Conservation (phyloP, 73 alveolate species). For the Paramecium tetraurelia region DNA sequence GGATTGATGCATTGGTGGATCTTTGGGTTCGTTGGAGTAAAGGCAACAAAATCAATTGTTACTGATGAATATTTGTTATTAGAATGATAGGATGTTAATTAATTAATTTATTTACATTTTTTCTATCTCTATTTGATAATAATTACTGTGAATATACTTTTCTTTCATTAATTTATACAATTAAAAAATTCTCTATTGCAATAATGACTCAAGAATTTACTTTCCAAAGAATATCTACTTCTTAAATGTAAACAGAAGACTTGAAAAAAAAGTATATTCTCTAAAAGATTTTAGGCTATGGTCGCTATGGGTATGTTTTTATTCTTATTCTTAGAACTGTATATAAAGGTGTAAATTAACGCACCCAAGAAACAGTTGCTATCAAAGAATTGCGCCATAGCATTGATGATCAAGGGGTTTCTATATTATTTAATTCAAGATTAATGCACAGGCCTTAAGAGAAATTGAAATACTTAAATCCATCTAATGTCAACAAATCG, state of each 20-base stretch:
- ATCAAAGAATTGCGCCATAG: background rate
- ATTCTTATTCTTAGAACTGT: background rate
- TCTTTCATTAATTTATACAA: background rate
- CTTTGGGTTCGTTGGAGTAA: background rate
- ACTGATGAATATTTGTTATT: background rate
- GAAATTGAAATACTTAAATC: constrained; percentile 5
- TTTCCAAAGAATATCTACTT: background rate
- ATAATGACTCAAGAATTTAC: background rate
- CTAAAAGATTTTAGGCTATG: background rate
- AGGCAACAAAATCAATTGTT: background rate
- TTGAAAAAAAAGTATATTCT: background rate
- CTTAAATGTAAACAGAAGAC: background rate
- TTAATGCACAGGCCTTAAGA: background rate
- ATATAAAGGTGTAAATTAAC: background rate
- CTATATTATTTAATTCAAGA: background rate
- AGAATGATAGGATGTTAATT: background rate
- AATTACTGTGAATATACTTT: background rate
- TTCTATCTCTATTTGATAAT: background rate
- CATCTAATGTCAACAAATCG: background rate
- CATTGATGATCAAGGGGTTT: background rate
- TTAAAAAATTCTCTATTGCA: background rate
- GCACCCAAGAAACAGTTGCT: background rate
- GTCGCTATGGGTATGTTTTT: background rate
- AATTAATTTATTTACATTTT: background rate
- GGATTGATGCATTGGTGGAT: background rate